Evolutionary conservation across 805 yeast genomes (phyloP), one percentile per base, ranked within the genome.

Genomic region (Ogataea chonburiensis): DNA sequence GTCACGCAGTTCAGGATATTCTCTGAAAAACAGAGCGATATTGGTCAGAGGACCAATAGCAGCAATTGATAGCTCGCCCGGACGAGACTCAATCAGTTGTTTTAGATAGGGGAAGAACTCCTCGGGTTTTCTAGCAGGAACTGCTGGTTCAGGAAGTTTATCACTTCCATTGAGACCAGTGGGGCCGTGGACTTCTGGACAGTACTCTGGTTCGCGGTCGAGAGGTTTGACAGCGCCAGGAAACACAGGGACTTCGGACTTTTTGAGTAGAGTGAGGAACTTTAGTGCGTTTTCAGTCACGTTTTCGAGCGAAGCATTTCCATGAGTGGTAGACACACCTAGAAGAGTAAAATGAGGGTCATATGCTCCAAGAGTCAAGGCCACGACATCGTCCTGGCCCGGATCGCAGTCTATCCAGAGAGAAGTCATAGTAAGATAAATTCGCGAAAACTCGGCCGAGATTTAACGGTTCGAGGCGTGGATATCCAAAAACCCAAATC

Each of bases 371-470:
- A 87, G 46, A 7, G 84, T 61, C 6, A 87, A 67, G 4, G 93
- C 95, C 28, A 85, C 71, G 2, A 85, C 81, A 51, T 87, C 96
- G 53, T 87, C 96, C 52, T 83, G 93, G 2, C 96, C 95, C 0
- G 95, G 95, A 54, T 87, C 96, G 58, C 96, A 87, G 60, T 87
- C 96, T 9, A 87, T 59, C 95, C 95, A 87, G 5, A 87, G 52
- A 0, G 95, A 94, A 14, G 79, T 73, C 38, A 47, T 40, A 8
- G 10, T 6, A 5, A 11, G 18, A 29, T 21, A n/a, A 17, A 24
- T 28, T 28, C 8, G 9, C 21, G 12, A 34, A 15, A 17, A 11
- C 30, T 35, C 39, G 39, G 39, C 39, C 39, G 39, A 35, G 17
- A 24, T 17, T 10, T 7, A 10, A 4, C 8, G 11, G 9, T 28